These are phyloP conservation scores for Hansenula sp. DNA, from an alignment of 1,139 yeast genomes.

Conservation along the genomic window DNA sequence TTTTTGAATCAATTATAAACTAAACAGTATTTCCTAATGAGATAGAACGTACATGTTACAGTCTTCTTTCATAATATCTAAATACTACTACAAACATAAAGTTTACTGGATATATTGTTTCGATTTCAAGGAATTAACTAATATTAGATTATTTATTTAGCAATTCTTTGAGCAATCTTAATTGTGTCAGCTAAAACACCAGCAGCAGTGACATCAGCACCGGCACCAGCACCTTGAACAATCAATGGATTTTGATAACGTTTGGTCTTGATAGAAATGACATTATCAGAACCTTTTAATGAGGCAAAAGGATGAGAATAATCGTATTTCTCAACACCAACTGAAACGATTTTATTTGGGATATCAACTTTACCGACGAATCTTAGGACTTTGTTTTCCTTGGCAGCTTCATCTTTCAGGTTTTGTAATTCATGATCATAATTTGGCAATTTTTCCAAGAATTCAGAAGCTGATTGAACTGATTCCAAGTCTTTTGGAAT, in stretches of 20 bases:
- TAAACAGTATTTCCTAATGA: too few relatives aligned
- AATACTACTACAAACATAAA: too few relatives aligned
- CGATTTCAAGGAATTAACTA: too few relatives aligned
- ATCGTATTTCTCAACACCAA: conserved; percentile 83
- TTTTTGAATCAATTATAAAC: too few relatives aligned
- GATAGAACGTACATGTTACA: too few relatives aligned
- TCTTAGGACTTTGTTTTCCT: conserved; percentile 82
- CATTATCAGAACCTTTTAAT: conserved; percentile 93
- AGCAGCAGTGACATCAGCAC: conserved; percentile 98
- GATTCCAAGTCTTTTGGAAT: conserved; percentile 85
- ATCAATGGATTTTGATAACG: conserved; percentile 92
- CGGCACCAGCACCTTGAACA: conserved; percentile 99
- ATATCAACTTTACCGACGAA: conserved; percentile 91
- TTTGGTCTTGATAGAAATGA: conserved; percentile 83
- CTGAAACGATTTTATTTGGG: conserved; percentile 62
- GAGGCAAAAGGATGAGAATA: conserved; percentile 94
- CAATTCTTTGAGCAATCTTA: conserved; percentile 82
- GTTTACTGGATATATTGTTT: too few relatives aligned
- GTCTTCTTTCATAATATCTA: too few relatives aligned
- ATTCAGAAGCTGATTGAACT: conserved; percentile 70
- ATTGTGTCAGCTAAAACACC: conserved; percentile 94
- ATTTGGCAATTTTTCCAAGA: conserved; percentile 73
- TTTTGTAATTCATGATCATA: conserved; percentile 77
- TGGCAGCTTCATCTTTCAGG: conserved; percentile 76
- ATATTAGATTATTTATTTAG: conserved; percentile 9